Percentiles rank a stretch among this genome's conserved stretches.
phyloP scores from a whole-genome alignment of 1,139 yeast species.

The Pichia sp. region DNA sequence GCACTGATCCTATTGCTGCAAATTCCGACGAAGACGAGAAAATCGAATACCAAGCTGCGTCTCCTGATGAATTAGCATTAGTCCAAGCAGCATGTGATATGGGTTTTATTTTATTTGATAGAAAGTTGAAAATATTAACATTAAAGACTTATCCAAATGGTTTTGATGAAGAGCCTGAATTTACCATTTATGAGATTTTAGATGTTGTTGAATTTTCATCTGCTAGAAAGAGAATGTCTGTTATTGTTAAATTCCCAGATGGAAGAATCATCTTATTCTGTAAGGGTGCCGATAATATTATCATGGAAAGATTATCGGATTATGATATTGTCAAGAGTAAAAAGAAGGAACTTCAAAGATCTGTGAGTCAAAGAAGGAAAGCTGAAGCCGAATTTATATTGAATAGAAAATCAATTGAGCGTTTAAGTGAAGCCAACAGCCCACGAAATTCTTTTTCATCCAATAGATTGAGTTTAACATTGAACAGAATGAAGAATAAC shows the following conservation, averaged over 20 bases:
- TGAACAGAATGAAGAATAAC: constrained; percentile 6
- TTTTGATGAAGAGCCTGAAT: constrained; percentile 57
- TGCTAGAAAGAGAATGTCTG: constrained; percentile 91
- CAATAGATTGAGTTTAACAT: constrained; percentile 6
- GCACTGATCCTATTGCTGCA: constrained; percentile 38
- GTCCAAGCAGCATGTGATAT: constrained; percentile 94
- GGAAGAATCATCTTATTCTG: constrained; percentile 76
- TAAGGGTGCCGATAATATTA: constrained; percentile 97
- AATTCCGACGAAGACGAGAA: constrained; percentile 42
- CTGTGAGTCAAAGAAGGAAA: constrained; percentile 62
- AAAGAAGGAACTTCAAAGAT: constrained; percentile 59
- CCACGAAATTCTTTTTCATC: constrained; percentile 17
- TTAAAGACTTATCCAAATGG: constrained; percentile 85
- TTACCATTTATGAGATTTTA: constrained; percentile 69
- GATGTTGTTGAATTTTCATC: constrained; percentile 87
- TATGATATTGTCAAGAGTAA: constrained; percentile 58
- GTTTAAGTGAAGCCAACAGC: constrained; percentile 4
- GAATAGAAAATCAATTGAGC: constrained; percentile 37
- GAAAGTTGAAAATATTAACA: constrained; percentile 56
- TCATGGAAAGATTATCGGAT: constrained; percentile 68
- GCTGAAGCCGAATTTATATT: constrained; percentile 81
- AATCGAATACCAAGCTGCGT: constrained; percentile 84
- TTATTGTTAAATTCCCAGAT: constrained; percentile 77
- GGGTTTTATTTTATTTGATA: constrained; percentile 79
- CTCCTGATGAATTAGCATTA: constrained; percentile 94